These are phyloP conservation scores for Stramenopiles sp. DNA, from an alignment of 352 stramenopile genomes.

Conservation along the genomic window DNA sequence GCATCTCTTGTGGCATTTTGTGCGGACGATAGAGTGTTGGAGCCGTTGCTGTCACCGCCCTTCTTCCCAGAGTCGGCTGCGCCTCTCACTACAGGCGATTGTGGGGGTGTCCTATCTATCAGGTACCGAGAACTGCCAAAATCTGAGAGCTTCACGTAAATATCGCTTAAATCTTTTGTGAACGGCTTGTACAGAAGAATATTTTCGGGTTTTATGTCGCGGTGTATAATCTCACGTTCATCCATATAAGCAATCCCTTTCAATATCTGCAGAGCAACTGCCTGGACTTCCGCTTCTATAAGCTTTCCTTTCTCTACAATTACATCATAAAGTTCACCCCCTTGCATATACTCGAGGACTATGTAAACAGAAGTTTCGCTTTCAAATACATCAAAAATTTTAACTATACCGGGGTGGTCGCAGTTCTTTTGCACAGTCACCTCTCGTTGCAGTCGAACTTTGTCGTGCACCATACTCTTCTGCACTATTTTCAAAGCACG, in stretches of 20 bases:
- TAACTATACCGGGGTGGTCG: conserved; percentile 57
- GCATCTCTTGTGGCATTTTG: no score
- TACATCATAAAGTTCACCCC: conserved; percentile 70
- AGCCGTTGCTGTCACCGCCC: not conserved
- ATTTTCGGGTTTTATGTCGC: conserved; percentile 63
- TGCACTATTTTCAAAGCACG: conserved; percentile 67
- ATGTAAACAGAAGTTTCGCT: conserved; percentile 54
- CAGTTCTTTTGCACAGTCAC: conserved; percentile 22
- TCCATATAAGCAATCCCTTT: conserved; percentile 65
- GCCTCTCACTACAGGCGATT: not conserved
- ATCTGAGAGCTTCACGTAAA: not conserved
- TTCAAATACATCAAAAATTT: conserved; percentile 57
- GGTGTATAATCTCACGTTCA: conserved; percentile 55
- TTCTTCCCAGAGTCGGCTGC: not conserved
- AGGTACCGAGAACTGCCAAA: conserved; percentile 9
- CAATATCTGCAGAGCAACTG: conserved; percentile 50
- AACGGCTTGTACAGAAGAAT: conserved; percentile 27
- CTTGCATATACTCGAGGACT: conserved; percentile 64
- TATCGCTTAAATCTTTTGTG: not conserved
- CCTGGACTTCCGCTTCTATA: conserved; percentile 49
- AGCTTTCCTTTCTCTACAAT: conserved; percentile 62
- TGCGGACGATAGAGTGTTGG: no score
- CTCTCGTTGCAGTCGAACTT: not conserved
- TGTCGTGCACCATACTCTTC: conserved; percentile 45
- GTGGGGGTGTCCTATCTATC: not conserved